Percentiles rank a stretch among this genome's conserved stretches.
phyloP scores from a whole-genome alignment of 306 rosid genomes.

The Vigna reflexopilosa region DNA sequence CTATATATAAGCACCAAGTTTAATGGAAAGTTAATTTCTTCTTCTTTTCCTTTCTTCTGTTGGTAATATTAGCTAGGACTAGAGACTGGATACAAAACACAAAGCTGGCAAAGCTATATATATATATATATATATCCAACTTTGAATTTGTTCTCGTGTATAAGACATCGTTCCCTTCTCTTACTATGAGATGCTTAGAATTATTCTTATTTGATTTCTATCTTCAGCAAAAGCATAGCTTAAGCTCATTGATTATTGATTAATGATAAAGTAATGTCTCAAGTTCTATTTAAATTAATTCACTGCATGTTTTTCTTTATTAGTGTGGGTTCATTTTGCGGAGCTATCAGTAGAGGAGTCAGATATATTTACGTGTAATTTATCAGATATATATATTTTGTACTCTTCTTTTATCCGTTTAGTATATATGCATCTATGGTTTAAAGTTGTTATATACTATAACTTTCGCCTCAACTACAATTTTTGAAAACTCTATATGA shows the following conservation, averaged over 20 bases:
- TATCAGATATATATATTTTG: conserved; percentile 13
- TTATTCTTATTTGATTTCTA: conserved; percentile 3
- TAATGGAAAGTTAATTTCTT: conserved; percentile 35
- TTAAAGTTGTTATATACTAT: background rate
- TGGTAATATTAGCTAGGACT: conserved; percentile 25
- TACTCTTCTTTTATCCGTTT: background rate
- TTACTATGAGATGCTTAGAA: conserved; percentile 12
- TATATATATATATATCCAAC: conserved; percentile 11
- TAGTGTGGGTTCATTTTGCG: conserved; percentile 25
- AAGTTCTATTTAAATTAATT: conserved; percentile 1
- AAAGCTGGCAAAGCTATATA: conserved; percentile 14
- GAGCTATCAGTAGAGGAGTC: conserved; percentile 2
- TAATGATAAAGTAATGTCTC: conserved; percentile 34
- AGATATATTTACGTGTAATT: background rate
- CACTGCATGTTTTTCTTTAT: conserved; percentile 25
- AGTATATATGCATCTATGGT: background rate
- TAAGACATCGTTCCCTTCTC: background rate
- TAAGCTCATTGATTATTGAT: conserved; percentile 28
- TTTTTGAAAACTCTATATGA: background rate
- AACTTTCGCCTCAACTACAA: background rate
- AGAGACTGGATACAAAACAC: conserved; percentile 21
- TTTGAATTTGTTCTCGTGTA: conserved; percentile 10
- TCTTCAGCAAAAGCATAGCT: conserved; percentile 21
- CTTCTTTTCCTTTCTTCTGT: background rate
- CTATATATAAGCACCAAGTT: conserved; percentile 46